Evolutionary conservation across 495 filamentous ascomycete species (phyloP), one percentile per base, ranked within the genome.

Genomic region (Neurospora sp.): DNA sequence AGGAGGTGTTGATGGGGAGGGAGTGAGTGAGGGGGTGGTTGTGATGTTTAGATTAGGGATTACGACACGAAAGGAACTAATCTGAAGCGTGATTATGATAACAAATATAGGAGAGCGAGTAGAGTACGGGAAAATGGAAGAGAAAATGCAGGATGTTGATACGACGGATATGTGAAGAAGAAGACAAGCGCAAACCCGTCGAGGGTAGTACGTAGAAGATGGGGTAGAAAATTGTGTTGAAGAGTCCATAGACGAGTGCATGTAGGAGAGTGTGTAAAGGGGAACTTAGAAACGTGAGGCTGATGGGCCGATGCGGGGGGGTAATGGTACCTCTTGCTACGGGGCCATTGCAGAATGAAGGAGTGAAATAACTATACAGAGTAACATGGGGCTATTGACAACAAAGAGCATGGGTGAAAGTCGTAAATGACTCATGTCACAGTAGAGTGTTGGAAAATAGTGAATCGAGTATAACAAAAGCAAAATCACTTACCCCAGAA

Each of bases 401-500:
- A 48, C 44, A 22, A 48, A 48, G n/a, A 20, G n/a, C n/a, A 20
- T n/a, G 44, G 10, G 9, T 48, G 9, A 48, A 48, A 48, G 9
- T 22, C 9, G 0, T 22, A 9, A 10, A 0, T 22, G 45, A 22
- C 9, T 22, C 27, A 1, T 27, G 27, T 27, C 27, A 27, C 27
- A 27, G 6, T 18, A 42, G 9, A 53, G 4, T 4, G 20, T 9
- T 22, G 10, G 1, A 1, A 4, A 14, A 4, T 3, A 59, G 22
- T 31, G 22, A 31, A 27, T 31, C 5, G 3, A 8, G 2, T 1
- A 16, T 61, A 16, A 61, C 53, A 61, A 38, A 38, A 68, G 12
- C 8, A 31, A 65, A 61, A 4, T 27, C 10, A 71, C 77, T 16
- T 73, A 79, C 78, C 68, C 94, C 95, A 22, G 87, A 87, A 4